These are phyloP conservation scores for Calvatia gigantea DNA, from an alignment of 768 basidiomycete species.

Conservation along the genomic window DNA sequence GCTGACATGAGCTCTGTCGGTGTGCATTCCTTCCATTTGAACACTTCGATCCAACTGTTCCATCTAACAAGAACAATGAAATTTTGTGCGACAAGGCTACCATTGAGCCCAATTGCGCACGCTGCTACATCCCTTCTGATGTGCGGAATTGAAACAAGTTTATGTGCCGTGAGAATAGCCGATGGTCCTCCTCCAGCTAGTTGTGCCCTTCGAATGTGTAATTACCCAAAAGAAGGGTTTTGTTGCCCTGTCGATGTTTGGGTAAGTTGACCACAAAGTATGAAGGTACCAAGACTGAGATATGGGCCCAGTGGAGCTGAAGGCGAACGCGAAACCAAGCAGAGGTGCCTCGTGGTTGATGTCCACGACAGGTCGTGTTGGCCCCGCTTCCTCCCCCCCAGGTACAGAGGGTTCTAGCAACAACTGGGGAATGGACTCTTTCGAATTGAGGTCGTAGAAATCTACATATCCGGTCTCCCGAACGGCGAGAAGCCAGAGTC, in stretches of 20 bases:
- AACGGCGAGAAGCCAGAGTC: background rate
- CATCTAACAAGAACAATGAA: too few species aligned
- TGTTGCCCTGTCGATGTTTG: too few species aligned
- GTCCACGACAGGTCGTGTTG: background rate
- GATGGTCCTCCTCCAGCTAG: background rate
- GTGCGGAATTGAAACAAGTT: background rate
- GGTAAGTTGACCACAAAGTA: too few species aligned
- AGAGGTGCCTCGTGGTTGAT: background rate
- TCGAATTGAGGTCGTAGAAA: background rate
- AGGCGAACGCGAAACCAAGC: too few species aligned
- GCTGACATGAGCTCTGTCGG: too few species aligned
- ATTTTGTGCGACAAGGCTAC: background rate
- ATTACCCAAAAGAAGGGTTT: too few species aligned
- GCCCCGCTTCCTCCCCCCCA: too few species aligned
- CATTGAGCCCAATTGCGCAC: background rate
- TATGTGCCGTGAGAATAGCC: background rate
- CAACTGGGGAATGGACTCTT: background rate
- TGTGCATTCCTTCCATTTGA: too few species aligned
- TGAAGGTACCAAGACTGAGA: too few species aligned
- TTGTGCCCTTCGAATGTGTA: background rate
- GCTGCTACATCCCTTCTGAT: background rate
- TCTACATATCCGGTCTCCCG: background rate
- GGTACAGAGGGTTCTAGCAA: background rate
- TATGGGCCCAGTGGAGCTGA: too few species aligned
- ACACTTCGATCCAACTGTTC: too few species aligned